phyloP scores from a whole-genome alignment of 768 basidiomycete genomes.

The Phylloporus sp. region DNA sequence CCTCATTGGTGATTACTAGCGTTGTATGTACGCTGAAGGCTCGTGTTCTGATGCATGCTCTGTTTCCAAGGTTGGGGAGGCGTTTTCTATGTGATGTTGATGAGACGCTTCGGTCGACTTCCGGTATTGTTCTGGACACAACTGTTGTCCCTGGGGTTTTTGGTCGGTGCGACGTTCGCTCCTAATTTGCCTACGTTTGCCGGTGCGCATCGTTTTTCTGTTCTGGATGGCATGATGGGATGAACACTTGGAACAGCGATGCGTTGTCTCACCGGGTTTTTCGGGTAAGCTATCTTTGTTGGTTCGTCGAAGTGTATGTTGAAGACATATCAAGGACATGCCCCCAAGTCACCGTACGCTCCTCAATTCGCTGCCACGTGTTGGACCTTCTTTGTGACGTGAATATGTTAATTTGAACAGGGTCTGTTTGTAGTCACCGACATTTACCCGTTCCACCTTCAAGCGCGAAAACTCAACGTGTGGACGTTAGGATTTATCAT shows the following conservation, averaged over 20 bases:
- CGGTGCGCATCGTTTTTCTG: constrained; percentile 23
- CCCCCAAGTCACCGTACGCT: constrained; percentile 44
- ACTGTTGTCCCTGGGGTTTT: constrained; percentile 41
- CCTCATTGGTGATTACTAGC: constrained; percentile 31
- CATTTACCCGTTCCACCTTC: constrained; percentile 50
- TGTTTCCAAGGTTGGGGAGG: constrained; percentile 26
- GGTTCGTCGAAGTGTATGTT: neutral
- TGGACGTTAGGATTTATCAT: constrained; percentile 52
- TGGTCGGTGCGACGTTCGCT: constrained; percentile 48
- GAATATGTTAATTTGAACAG: constrained; percentile 13
- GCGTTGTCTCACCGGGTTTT: constrained; percentile 31
- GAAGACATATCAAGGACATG: constrained; percentile 35
- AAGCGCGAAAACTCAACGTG: constrained; percentile 46
- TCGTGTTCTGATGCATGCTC: constrained; percentile 6
- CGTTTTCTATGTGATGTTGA: constrained; percentile 26
- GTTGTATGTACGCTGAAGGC: neutral
- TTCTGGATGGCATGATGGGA: neutral
- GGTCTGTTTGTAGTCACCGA: constrained; percentile 45
- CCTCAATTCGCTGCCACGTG: neutral
- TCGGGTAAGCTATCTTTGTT: constrained; percentile 19
- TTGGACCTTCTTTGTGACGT: neutral
- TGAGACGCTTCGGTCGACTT: constrained; percentile 28
- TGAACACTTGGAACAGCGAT: constrained; percentile 16
- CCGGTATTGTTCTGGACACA: constrained; percentile 32
- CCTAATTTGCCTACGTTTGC: constrained; percentile 45